Conservation (phyloP, 148 eudicot species). For the Euryodendron excelsum region DNA sequence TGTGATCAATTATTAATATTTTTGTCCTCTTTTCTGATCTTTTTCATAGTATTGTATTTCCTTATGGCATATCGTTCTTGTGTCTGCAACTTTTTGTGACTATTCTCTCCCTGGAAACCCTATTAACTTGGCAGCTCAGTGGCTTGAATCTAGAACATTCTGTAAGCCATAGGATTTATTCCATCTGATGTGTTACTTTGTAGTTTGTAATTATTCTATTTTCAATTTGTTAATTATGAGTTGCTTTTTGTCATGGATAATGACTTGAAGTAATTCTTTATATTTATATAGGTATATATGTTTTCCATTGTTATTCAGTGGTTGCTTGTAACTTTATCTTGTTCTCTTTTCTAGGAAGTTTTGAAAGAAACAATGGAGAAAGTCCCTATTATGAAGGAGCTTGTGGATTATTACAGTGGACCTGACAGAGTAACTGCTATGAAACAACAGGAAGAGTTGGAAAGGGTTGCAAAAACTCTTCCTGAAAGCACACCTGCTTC, state of each 20-base stretch:
- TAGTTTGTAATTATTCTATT: not conserved
- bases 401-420: constrained; percentile 78
- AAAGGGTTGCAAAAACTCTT: constrained; percentile 82
- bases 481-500: constrained; percentile 67
- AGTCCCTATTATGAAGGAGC: constrained; percentile 73
- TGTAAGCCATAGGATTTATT: too few relatives aligned
- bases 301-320: not conserved
- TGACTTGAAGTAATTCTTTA: not conserved
- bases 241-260: not conserved
- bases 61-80: too few relatives aligned
- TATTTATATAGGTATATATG: too few relatives aligned
- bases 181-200: not conserved
- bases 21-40: too few relatives aligned
- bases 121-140: too few relatives aligned
- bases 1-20: too few relatives aligned
- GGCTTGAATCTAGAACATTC: too few relatives aligned
- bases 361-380: constrained; percentile 68
- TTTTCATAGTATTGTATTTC: too few relatives aligned
- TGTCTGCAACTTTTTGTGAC: too few relatives aligned
- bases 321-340: constrained; percentile 7
- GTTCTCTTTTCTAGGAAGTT: constrained; percentile 41
- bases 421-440: constrained; percentile 83
- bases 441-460: constrained; percentile 72
- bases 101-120: too few relatives aligned
- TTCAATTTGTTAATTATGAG: not conserved